Conservation (phyloP, 2,329 filamentous ascomycete species). For the Sphaceloma murrayae region DNA sequence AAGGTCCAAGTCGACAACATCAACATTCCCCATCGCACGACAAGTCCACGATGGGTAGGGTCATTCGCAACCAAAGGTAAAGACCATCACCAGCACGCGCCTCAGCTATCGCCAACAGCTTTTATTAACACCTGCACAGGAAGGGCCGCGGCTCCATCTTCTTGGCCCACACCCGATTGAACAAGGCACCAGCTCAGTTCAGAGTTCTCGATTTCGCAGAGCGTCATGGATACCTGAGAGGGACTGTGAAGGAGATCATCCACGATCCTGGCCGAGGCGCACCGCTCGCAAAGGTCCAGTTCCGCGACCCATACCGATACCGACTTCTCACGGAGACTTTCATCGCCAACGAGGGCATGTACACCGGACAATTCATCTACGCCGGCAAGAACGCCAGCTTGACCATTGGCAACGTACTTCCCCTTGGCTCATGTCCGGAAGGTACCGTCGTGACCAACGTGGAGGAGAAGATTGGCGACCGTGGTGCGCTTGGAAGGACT, state of each 20-base stretch:
- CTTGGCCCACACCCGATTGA: constrained; percentile 72
- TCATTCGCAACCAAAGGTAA: constrained; percentile 61
- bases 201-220: constrained; percentile 78
- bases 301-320: constrained; percentile 98
- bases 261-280: constrained; percentile 98
- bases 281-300: constrained; percentile 90
- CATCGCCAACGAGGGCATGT: constrained; percentile 99
- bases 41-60: constrained; percentile 45
- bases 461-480: constrained; percentile 97
- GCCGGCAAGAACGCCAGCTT: constrained; percentile 97
- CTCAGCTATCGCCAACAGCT: constrained; percentile 33
- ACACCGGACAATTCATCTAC: constrained; percentile 99
- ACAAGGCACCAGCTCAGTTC: constrained; percentile 94
- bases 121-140: constrained; percentile 20
- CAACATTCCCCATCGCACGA: constrained; percentile 14
- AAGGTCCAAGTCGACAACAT: constrained; percentile 1
- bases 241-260: constrained; percentile 97
- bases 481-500: constrained; percentile 89
- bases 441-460: constrained; percentile 99
- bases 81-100: background rate
- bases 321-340: constrained; percentile 98
- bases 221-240: constrained; percentile 87
- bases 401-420: constrained; percentile 95
- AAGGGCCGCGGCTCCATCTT: constrained; percentile 71
- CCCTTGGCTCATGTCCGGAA: constrained; percentile 88